Base-by-base conservation (phyloP, 768 basidiomycete genomes). In the Podaxis mareebaensis region DNA sequence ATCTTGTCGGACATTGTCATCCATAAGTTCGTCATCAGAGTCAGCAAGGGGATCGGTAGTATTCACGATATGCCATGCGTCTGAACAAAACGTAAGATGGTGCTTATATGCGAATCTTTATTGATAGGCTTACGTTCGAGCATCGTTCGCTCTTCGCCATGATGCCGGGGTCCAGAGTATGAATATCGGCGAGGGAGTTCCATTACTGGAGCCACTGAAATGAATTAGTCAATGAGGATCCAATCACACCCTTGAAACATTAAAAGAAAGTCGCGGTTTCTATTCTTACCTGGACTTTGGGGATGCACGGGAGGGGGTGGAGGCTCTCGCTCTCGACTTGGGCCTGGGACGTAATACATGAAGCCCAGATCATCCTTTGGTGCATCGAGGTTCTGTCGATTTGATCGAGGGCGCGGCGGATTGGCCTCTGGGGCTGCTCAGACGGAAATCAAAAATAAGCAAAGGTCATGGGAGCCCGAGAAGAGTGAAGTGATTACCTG, bases 1-100 rank as follows among this genome's bases (percentile, higher is more conserved):
- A 67, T 93, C 90, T 54, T 80, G 70, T 48, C 83, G 81, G 52
- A 83, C 77, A 66, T 89, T 77, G 61, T 90, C 85, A 63, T 91
- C 88, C 60, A 80, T 77, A 60, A 79, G 73, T 68, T 93, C 91
- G 42, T 89, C 88, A 67, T 92, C 91, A 12, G 91, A 91, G 75
- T 91, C 89, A 12, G 75, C 77, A 15, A 92, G 76, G 15, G 90
- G 88, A 69, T 92, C 90, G 39, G 80, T 79, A 28, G 81, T 83
- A 42, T 80, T 80, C 30, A 86, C 81, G 36, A 84, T 75, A 68
- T 88, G 85, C 90, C 89, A 92, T 6, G 91, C 90, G 63, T 92
- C 91, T 93, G 75, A 22, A 63, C 60, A 52, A 10, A 65, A 60
- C 39, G 22, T 56, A 26, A 57, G 51, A 46, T 58, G 65, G 53